Evolutionary conservation across 495 filamentous ascomycete genomes (phyloP).

Genomic region (Cryomyces antarcticus): DNA sequence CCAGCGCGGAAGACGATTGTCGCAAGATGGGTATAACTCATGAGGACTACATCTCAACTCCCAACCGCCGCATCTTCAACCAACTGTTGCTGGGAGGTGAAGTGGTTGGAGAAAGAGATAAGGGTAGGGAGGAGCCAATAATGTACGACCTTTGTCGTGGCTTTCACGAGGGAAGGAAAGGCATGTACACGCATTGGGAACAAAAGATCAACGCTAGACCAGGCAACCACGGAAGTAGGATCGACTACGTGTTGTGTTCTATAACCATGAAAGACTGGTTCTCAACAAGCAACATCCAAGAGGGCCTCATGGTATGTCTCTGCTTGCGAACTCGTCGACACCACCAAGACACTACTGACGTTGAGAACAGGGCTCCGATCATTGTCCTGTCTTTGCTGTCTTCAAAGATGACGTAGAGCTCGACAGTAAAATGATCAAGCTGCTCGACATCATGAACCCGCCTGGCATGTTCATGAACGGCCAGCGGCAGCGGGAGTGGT

Average conservation of each 20-base stretch:
- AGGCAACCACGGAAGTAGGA: conserved; percentile 75
- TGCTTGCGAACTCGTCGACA: not conserved
- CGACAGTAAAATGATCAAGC: conserved; percentile 28
- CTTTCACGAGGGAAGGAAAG: conserved; percentile 55
- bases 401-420: conserved; percentile 40
- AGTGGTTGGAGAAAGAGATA: conserved; percentile 48
- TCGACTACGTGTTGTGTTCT: conserved; percentile 83
- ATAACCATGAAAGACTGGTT: conserved; percentile 71
- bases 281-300: conserved; percentile 75
- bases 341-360: no score
- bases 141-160: conserved; percentile 73
- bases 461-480: conserved; percentile 54
- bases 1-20: conserved; percentile 45
- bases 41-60: conserved; percentile 51
- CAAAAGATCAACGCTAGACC: conserved; percentile 70
- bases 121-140: conserved; percentile 50
- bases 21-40: conserved; percentile 44
- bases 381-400: conserved; percentile 81
- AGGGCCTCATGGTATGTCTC: conserved; percentile 53
- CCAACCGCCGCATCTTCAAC: conserved; percentile 68
- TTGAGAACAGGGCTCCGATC: conserved; percentile 55
- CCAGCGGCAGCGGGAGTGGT: conserved; percentile 43
- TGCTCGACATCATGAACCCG: conserved; percentile 67
- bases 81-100: conserved; percentile 55
- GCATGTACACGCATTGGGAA: conserved; percentile 97